phyloP scores from a whole-genome alignment of 768 basidiomycete genomes.

The Pleurotus cornucopiae region DNA sequence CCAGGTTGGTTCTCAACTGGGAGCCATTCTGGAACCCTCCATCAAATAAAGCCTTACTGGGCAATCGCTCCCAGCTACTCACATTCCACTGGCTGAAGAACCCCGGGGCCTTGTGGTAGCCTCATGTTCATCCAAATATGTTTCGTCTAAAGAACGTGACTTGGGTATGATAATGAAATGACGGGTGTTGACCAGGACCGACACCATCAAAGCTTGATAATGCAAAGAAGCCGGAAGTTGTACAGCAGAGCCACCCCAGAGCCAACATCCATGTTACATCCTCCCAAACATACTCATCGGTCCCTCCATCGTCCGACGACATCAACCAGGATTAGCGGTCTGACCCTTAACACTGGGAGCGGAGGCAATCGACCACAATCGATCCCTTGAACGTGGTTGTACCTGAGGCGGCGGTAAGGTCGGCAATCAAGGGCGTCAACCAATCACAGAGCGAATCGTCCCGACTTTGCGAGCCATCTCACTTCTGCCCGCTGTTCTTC shows the following conservation, averaged over 20 bases:
- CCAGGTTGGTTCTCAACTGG: background rate
- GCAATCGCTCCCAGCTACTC: constrained; percentile 10
- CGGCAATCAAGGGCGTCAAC: constrained; percentile 1
- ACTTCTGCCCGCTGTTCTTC: background rate
- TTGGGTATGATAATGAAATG: background rate
- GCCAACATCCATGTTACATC: background rate
- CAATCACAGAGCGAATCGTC: constrained; percentile 1
- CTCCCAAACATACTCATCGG: background rate
- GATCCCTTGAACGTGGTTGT: background rate
- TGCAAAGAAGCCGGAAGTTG: background rate
- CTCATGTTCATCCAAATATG: constrained; percentile 8
- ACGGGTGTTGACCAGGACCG: background rate
- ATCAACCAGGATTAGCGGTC: background rate
- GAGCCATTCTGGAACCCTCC: background rate
- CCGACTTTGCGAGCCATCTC: background rate
- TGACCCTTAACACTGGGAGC: background rate
- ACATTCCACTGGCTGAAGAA: constrained; percentile 11
- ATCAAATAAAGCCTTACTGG: constrained; percentile 21
- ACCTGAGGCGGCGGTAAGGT: constrained; percentile 5
- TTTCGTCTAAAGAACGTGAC: background rate
- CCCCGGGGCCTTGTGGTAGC: constrained; percentile 11
- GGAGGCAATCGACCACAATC: background rate
- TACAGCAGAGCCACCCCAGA: background rate
- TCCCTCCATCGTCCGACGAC: background rate
- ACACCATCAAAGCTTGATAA: background rate